Percentiles rank a stretch among this genome's conserved stretches.
Evolutionary conservation across 2,329 filamentous ascomycete species (phyloP).

Genomic region (Trichoderma aggressivum): DNA sequence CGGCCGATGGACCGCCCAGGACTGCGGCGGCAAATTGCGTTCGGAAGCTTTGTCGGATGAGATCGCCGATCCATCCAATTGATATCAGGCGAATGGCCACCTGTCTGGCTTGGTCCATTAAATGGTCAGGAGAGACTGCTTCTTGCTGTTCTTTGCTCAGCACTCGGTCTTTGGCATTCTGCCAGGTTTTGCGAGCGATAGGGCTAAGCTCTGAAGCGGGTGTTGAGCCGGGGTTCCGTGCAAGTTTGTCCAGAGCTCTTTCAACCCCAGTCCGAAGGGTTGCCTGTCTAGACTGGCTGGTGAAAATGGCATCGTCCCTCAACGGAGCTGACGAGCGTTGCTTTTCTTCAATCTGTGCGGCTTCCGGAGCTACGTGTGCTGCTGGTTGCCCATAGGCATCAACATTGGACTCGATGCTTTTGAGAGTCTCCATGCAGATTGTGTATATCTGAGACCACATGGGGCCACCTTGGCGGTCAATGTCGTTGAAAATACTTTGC

Average conservation of each 20-base stretch:
- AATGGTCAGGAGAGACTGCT: slow-evolving; percentile 47
- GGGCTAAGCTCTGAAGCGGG: slow-evolving; percentile 49
- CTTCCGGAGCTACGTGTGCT: slow-evolving; percentile 32
- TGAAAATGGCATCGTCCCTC: slow-evolving; percentile 46
- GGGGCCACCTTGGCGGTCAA: slow-evolving; percentile 75
- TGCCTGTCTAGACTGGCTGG: slow-evolving; percentile 35
- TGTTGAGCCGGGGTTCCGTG: slow-evolving; percentile 46
- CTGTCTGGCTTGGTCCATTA: slow-evolving; percentile 47
- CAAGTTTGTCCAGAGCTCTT: slow-evolving; percentile 43
- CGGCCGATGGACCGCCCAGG: slow-evolving; percentile 70
- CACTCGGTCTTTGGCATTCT: slow-evolving; percentile 46
- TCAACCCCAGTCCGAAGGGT: slow-evolving; percentile 44
- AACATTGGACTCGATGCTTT: slow-evolving; percentile 64
- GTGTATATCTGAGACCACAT: slow-evolving; percentile 77
- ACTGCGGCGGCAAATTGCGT: slow-evolving; percentile 64
- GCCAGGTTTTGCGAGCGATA: slow-evolving; percentile 48
- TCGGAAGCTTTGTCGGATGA: slow-evolving; percentile 68
- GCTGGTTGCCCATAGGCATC: slow-evolving; percentile 54
- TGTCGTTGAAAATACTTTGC: slow-evolving; percentile 79
- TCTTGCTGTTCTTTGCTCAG: slow-evolving; percentile 54
- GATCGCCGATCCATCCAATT: slow-evolving; percentile 55
- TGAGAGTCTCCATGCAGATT: slow-evolving; percentile 67
- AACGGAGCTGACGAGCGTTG: slow-evolving; percentile 40
- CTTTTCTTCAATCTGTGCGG: slow-evolving; percentile 31
- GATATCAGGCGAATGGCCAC: slow-evolving; percentile 45